These are phyloP conservation scores for Peziza echinospora DNA, from an alignment of 495 filamentous ascomycete genomes.

Conservation along the genomic window DNA sequence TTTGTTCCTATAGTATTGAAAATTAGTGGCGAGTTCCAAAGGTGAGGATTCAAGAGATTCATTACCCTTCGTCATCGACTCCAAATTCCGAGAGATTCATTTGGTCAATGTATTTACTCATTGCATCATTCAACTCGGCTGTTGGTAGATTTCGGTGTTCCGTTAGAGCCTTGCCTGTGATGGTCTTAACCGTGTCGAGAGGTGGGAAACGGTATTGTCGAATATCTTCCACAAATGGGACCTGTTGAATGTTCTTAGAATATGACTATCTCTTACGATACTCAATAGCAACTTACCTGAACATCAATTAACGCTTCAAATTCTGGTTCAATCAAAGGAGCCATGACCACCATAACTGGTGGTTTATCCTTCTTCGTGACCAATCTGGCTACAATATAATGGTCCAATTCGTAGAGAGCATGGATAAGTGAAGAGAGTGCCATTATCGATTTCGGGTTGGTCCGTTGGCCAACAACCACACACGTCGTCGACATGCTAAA, in stretches of 20 bases:
- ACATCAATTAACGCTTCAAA: slow-evolving; percentile 79
- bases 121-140: slow-evolving; percentile 48
- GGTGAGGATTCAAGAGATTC: neutral
- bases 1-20: slow-evolving; percentile 31
- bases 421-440: slow-evolving; percentile 80
- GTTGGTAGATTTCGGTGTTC: slow-evolving; percentile 75
- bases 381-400: slow-evolving; percentile 69
- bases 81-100: slow-evolving; percentile 63
- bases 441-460: slow-evolving; percentile 52
- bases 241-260: no score
- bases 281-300: slow-evolving; percentile 26
- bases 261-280: no score
- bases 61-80: slow-evolving; percentile 51
- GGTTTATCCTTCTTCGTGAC: slow-evolving; percentile 60
- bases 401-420: slow-evolving; percentile 64
- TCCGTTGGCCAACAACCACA: slow-evolving; percentile 48
- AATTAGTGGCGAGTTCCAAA: slow-evolving; percentile 12
- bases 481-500: slow-evolving; percentile 60
- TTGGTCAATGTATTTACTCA: slow-evolving; percentile 76
- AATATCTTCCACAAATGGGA: slow-evolving; percentile 89
- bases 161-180: slow-evolving; percentile 63
- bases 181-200: slow-evolving; percentile 65
- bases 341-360: slow-evolving; percentile 60
- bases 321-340: slow-evolving; percentile 56
- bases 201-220: slow-evolving; percentile 77